phyloP scores from a whole-genome alignment of 2,329 filamentous ascomycete species.

The Mariannaea elegans region DNA sequence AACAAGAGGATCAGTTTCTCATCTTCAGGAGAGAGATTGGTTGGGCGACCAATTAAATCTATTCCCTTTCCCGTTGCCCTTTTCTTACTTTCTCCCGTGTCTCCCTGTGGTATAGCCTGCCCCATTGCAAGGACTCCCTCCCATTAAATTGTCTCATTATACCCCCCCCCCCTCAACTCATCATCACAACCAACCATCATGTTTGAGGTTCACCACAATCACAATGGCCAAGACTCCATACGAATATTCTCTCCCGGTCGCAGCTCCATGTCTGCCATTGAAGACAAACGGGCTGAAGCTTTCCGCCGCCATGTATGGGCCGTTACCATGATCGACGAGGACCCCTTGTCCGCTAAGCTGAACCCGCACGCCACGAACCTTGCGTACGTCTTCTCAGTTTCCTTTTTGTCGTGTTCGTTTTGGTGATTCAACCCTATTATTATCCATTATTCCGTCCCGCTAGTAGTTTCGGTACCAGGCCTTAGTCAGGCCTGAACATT shows the following conservation, averaged over 20 bases:
- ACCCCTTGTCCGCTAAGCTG: constrained; percentile 28
- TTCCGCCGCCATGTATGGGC: constrained; percentile 40
- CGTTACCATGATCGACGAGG: constrained; percentile 40
- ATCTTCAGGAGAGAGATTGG: neutral
- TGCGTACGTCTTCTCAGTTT: constrained; percentile 31
- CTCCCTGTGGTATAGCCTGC: neutral
- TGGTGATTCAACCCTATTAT: constrained; percentile 3
- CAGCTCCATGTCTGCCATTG: constrained; percentile 40
- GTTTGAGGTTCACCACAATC: constrained; percentile 40
- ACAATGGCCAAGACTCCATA: constrained; percentile 39
- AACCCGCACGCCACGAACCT: constrained; percentile 32
- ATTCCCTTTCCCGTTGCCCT: neutral
- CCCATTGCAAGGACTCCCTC: neutral
- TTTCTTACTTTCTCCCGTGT: neutral
- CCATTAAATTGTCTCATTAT: constrained; percentile 17
- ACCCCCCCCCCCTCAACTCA: neutral
- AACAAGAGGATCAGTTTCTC: neutral
- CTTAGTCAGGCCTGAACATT: neutral
- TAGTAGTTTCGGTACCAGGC: constrained; percentile 1
- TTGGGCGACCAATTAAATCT: neutral
- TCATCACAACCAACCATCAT: constrained; percentile 22
- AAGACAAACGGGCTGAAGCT: constrained; percentile 39
- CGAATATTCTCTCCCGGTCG: constrained; percentile 39
- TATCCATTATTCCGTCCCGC: constrained; percentile 8
- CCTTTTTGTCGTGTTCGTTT: neutral